A percentile compares a stretch with the other conserved stretches of the same genome.
Evolutionary conservation across 1,284 basidiomycete species (phyloP).

Genomic region (Coniferiporia sulphurascens): DNA sequence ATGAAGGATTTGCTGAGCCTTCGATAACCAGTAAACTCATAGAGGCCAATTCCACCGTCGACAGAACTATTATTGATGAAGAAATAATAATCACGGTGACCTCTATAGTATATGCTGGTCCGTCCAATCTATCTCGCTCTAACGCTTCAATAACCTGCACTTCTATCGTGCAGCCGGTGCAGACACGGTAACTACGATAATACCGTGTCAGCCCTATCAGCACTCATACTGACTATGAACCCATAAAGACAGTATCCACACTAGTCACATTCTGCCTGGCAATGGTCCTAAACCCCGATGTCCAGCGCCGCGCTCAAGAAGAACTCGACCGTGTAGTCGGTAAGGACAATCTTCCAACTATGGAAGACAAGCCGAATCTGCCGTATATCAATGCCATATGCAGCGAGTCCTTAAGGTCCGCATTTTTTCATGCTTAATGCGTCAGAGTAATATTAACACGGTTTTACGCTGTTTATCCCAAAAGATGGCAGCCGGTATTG

Average conservation of each 20-base stretch:
- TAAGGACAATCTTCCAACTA: conserved; percentile 18
- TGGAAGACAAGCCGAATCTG: conserved; percentile 21
- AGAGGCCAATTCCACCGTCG: conserved; percentile 2
- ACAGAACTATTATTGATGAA: conserved; percentile 6
- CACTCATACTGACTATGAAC: background rate
- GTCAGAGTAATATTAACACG: too few species aligned
- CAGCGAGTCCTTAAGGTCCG: conserved; percentile 14
- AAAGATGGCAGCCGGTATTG: conserved; percentile 19
- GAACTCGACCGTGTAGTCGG: conserved; percentile 22
- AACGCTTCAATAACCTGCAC: background rate
- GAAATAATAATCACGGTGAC: background rate
- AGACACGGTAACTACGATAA: background rate
- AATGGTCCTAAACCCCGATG: conserved; percentile 18
- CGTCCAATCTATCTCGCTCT: background rate
- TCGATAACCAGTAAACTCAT: conserved; percentile 14
- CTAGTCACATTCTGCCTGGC: conserved; percentile 18
- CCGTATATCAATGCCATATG: conserved; percentile 23
- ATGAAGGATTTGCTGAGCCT: conserved; percentile 3
- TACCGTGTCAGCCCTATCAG: too few species aligned
- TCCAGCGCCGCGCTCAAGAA: conserved; percentile 16
- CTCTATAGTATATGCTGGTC: conserved; percentile 6
- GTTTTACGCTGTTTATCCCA: background rate
- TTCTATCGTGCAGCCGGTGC: background rate
- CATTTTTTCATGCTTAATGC: background rate
- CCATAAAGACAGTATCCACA: conserved; percentile 11